Evolutionary conservation across 2,329 filamentous ascomycete species (phyloP), one percentile per base, ranked within the genome.

Genomic region (Fusarium kyushuense): DNA sequence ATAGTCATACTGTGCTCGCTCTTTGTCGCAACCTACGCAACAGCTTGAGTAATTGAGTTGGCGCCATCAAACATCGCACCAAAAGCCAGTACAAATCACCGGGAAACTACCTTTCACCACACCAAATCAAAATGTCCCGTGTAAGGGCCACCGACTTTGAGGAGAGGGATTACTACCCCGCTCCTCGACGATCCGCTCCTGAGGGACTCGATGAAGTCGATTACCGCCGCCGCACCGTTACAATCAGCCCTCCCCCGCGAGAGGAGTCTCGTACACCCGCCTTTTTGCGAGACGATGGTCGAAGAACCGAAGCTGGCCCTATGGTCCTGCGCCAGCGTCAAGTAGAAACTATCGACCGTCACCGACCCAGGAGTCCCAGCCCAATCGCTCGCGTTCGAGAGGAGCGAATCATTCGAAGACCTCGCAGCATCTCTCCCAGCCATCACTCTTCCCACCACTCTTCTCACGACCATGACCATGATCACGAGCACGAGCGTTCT

Each of bases 251-350:
- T 38, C 80, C 80, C 32, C 78, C 80, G 21, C 80, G 82, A 43
- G 82, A 83, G 55, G 81, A 83, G n/a, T 76, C 79, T 42, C 81
- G 83, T 41, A 78, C 82, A 41, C 84, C 84, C 4, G 78, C 81
- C 53, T 87, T 87, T 71, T 75, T 88, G 59, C 82, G 84, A 49
- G 83, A 86, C 4, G 84, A 86, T 40, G 75, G 67, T 29, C 80
- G 84, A 56, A 82, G 82, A 16, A 60, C 76, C 27, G 85, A 87
- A 59, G 76, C 81, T 27, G 85, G 85, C 5, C 80, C 82, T 36
- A 76, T 88, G 72, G 86, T 88, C 19, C 80, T 88, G 47, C 83
- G 86, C 52, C 79, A 84, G 69, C 82, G 85, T 45, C 85, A 88
- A 57, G 79, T 87, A 51, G 86, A 88, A 77, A 86, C 83, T 1